These are phyloP conservation scores for Mucor circinelloides DNA, from an alignment of 371 early-diverging fungal genomes.

Conservation along the genomic window DNA sequence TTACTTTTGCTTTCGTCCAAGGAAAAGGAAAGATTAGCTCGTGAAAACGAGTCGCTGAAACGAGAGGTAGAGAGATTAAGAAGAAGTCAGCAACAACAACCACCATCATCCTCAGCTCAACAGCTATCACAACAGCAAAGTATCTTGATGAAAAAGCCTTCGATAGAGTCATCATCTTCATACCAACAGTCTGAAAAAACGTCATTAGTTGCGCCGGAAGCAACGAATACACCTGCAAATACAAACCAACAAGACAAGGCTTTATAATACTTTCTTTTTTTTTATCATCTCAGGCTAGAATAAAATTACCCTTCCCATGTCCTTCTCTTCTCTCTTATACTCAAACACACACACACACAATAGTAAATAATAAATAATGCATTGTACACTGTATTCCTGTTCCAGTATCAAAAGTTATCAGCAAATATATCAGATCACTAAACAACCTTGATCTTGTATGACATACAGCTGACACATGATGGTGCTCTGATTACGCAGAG, in stretches of 20 bases:
- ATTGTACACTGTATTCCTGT: no score
- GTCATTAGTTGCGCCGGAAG: conserved; percentile 17
- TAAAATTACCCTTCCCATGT: neutral
- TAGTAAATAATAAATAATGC: no score
- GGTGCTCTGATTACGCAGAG: no score
- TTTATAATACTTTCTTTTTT: neutral
- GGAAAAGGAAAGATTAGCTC: conserved; percentile 23
- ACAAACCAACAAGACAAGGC: conserved; percentile 7
- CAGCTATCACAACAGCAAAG: neutral
- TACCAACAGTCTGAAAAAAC: neutral
- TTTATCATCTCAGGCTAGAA: neutral
- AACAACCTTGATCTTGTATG: no score
- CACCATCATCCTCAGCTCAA: neutral
- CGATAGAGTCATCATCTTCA: conserved; percentile 4
- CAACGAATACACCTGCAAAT: conserved; percentile 9
- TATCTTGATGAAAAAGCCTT: conserved; percentile 4
- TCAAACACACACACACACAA: no score
- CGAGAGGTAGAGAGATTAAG: conserved; percentile 24
- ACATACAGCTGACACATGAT: no score
- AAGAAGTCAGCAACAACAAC: conserved; percentile 14
- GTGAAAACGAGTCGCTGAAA: conserved; percentile 27
- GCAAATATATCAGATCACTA: no score
- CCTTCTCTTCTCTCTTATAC: no score
- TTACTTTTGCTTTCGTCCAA: conserved; percentile 17
- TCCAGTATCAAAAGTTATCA: no score